phyloP scores from a whole-genome alignment of 2,329 filamentous ascomycete species.

The Helotiales sp. region DNA sequence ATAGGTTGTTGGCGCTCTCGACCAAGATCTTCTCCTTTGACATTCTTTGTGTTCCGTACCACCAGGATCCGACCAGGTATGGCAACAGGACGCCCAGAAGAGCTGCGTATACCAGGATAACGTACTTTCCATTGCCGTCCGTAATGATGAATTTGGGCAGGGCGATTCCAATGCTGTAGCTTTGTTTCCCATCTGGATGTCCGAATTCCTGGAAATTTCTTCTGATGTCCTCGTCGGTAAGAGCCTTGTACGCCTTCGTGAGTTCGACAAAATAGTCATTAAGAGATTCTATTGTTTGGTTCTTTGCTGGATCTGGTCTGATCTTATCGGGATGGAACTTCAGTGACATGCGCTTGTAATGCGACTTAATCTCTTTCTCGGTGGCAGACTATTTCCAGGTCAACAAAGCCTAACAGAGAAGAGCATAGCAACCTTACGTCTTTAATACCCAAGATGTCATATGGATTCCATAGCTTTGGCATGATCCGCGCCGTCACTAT shows the following conservation, averaged over 20 bases:
- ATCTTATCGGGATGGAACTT: constrained; percentile 94
- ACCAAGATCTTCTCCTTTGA: constrained; percentile 94
- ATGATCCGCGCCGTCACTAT: constrained; percentile 72
- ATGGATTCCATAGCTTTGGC: constrained; percentile 92
- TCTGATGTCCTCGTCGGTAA: constrained; percentile 95
- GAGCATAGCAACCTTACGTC: constrained; percentile 59
- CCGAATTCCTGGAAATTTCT: constrained; percentile 97
- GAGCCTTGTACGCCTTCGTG: constrained; percentile 95
- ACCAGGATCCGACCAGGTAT: constrained; percentile 95
- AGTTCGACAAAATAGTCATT: constrained; percentile 93
- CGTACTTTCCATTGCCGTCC: constrained; percentile 94
- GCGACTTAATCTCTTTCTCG: constrained; percentile 90
- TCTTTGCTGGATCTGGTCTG: constrained; percentile 80
- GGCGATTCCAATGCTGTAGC: constrained; percentile 96
- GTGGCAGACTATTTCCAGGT: constrained; percentile 65
- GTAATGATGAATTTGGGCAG: constrained; percentile 91
- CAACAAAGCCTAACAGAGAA: constrained; percentile 23
- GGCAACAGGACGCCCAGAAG: constrained; percentile 89
- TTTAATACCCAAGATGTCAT: constrained; percentile 87
- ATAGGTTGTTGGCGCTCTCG: constrained; percentile 92
- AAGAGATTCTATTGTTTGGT: constrained; percentile 83
- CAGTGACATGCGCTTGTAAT: constrained; percentile 85
- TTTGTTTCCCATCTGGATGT: constrained; percentile 97
- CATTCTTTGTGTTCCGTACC: constrained; percentile 93
- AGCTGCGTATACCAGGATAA: constrained; percentile 85